phyloP scores from a whole-genome alignment of 1,284 basidiomycete genomes.

The Meira nashicola region DNA sequence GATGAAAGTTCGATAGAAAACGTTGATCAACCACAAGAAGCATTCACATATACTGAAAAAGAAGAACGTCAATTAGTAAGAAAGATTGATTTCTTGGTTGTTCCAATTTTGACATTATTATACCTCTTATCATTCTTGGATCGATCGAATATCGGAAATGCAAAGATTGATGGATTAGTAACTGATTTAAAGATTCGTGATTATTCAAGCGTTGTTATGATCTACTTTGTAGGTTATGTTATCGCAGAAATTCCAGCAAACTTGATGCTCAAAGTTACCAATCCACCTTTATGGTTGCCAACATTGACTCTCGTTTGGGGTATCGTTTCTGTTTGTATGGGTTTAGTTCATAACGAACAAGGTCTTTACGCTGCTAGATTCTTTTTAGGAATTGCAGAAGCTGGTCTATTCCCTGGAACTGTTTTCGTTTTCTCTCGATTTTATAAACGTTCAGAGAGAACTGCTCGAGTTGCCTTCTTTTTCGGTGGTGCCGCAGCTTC shows the following conservation, averaged over 20 bases:
- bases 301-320: conserved; percentile 63
- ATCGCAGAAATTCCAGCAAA: conserved; percentile 22
- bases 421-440: conserved; percentile 64
- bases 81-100: conserved; percentile 35
- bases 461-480: conserved; percentile 61
- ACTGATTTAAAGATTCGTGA: conserved; percentile 28
- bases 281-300: conserved; percentile 63
- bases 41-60: conserved; percentile 22
- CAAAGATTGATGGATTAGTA: conserved; percentile 33
- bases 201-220: conserved; percentile 25
- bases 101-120: conserved; percentile 34
- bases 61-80: conserved; percentile 32
- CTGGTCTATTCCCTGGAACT: conserved; percentile 60
- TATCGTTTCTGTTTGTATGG: conserved; percentile 62
- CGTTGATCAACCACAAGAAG: background rate
- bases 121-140: conserved; percentile 35
- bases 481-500: conserved; percentile 20
- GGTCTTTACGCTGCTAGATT: conserved; percentile 62
- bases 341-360: conserved; percentile 60
- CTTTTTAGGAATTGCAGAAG: conserved; percentile 52
- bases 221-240: conserved; percentile 29
- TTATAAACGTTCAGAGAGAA: conserved; percentile 61
- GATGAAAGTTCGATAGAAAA: too few relatives aligned
- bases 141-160: conserved; percentile 35
- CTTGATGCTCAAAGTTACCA: conserved; percentile 58